Percentiles rank a stretch among this genome's conserved stretches.
These are phyloP conservation scores for Rhizopus stolonifer DNA, from an alignment of 371 early-diverging fungal genomes.

Conservation along the genomic window DNA sequence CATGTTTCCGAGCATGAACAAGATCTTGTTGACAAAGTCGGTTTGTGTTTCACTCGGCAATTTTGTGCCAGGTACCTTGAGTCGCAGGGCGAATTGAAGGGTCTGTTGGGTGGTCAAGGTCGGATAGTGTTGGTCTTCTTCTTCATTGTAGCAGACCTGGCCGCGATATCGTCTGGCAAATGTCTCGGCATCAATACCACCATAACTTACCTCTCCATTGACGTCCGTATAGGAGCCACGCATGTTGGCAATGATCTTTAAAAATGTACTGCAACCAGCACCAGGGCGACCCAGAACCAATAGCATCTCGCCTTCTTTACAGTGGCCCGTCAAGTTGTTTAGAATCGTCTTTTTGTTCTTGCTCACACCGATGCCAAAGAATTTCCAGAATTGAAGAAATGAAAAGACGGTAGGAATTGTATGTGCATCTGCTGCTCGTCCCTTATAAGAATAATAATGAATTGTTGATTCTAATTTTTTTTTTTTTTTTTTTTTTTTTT, in stretches of 20 bases:
- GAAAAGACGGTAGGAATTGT: slow-evolving; percentile 18
- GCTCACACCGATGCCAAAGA: slow-evolving; percentile 26
- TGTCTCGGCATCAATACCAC: slow-evolving; percentile 59
- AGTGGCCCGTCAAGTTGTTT: slow-evolving; percentile 40
- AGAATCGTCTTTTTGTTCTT: slow-evolving; percentile 31
- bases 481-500: no score
- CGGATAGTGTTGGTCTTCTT: slow-evolving; percentile 73
- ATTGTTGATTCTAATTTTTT: no score
- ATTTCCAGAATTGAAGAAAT: slow-evolving; percentile 26
- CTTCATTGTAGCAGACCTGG: slow-evolving; percentile 67
- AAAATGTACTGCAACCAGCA: slow-evolving; percentile 69
- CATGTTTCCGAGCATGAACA: slow-evolving; percentile 63
- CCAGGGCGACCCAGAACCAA: slow-evolving; percentile 74
- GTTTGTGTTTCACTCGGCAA: slow-evolving; percentile 39
- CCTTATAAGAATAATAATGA: slow-evolving; percentile 15
- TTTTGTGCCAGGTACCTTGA: slow-evolving; percentile 63
- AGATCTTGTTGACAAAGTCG: slow-evolving; percentile 44
- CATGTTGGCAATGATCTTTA: slow-evolving; percentile 66
- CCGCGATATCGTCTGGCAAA: slow-evolving; percentile 56
- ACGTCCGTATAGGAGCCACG: slow-evolving; percentile 57
- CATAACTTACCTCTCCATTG: slow-evolving; percentile 59
- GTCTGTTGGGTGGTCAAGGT: slow-evolving; percentile 70
- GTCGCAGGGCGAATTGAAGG: slow-evolving; percentile 61
- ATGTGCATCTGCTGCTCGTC: slow-evolving; percentile 35
- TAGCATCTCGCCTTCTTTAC: slow-evolving; percentile 71